These are phyloP conservation scores for Tuber melanosporum DNA, from an alignment of 495 filamentous ascomycete genomes.

Conservation along the genomic window DNA sequence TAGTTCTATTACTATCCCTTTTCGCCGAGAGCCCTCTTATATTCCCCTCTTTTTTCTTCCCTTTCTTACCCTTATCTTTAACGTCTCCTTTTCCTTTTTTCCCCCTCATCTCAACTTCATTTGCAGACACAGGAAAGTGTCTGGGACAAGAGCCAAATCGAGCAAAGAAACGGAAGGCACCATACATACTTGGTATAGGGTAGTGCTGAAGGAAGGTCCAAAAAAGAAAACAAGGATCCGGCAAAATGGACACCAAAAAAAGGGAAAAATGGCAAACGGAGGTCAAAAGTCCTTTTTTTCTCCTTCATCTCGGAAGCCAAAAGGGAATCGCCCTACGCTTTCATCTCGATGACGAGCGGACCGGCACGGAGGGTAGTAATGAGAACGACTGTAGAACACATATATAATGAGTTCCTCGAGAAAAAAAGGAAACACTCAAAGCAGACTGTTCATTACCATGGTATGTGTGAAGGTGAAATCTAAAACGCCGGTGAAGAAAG, in stretches of 20 bases:
- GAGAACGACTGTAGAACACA: not conserved
- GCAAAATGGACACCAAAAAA: not conserved
- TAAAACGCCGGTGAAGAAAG: constrained; percentile 13
- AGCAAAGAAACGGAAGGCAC: not conserved
- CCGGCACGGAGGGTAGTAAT: not conserved
- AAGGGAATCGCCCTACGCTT: not conserved
- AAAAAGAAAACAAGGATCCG: not conserved
- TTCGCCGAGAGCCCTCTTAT: not conserved
- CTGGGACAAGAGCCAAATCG: not conserved
- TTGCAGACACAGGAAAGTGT: not conserved
- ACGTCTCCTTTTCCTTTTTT: not conserved
- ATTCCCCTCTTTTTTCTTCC: constrained; percentile 1
- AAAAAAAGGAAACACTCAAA: not conserved
- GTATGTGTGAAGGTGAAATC: not conserved
- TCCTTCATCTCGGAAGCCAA: constrained; percentile 8
- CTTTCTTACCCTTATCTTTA: constrained; percentile 10
- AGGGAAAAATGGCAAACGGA: not conserved
- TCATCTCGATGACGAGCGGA: not conserved
- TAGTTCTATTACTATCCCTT: not conserved
- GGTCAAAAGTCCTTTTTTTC: not conserved
- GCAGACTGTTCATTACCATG: not conserved
- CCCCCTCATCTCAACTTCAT: not conserved
- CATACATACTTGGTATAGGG: not conserved
- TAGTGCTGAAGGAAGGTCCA: not conserved
- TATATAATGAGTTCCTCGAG: constrained; percentile 3